phyloP scores from a whole-genome alignment of 345 rosid species.

The Capsella bursapastoris region DNA sequence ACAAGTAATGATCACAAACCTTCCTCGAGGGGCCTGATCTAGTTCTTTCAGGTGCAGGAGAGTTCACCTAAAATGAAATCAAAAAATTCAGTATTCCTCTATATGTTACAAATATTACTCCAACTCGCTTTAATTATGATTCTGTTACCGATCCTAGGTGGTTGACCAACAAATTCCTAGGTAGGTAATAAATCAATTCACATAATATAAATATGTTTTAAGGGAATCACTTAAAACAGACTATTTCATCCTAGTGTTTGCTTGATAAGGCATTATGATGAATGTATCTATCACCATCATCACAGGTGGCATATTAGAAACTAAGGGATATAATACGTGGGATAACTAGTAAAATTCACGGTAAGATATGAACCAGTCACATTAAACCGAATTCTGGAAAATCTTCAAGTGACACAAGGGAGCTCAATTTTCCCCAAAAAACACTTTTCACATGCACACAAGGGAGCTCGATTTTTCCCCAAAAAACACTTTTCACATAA shows the following conservation, averaged over 20 bases:
- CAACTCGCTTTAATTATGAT: too few relatives aligned
- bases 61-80: conserved; percentile 58
- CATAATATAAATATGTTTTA: not conserved
- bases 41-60: conserved; percentile 73
- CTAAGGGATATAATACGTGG: not conserved
- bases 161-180: conserved; percentile 21
- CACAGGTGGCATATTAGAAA: conserved; percentile 9
- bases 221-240: not conserved
- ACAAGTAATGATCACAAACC: conserved; percentile 55
- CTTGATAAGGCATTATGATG: conserved; percentile 1
- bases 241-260: not conserved
- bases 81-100: conserved; percentile 20
- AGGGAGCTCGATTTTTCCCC: not conserved
- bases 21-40: conserved; percentile 82
- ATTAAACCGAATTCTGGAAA: not conserved
- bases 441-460: not conserved
- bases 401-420: not conserved
- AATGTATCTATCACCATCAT: not conserved
- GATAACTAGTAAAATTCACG: conserved; percentile 15
- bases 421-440: conserved; percentile 6
- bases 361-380: not conserved
- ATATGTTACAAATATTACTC: not conserved
- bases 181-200: conserved; percentile 26
- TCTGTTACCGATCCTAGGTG: too few relatives aligned
- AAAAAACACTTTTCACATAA: conserved; percentile 9